Base-by-base conservation (phyloP, 2,329 filamentous ascomycete genomes). In the Pseudocercospora fuligena region DNA sequence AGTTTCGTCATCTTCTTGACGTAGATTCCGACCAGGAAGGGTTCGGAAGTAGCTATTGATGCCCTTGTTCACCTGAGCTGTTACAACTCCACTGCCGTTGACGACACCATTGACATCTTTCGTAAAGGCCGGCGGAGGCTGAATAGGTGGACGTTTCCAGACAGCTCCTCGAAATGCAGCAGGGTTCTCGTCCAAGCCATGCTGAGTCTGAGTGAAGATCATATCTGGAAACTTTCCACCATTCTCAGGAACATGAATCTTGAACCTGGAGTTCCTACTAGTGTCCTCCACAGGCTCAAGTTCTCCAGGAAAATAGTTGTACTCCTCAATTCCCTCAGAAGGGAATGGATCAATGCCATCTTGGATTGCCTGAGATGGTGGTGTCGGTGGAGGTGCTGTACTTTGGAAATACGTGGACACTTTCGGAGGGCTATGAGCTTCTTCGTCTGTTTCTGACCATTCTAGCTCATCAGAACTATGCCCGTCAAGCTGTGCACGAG, bases 121-220 rank as follows among this genome's bases (percentile, higher is more conserved):
- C n/a, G 59, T 2, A 3, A 70, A 65, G n/a, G 65, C 67, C 12
- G 71, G 68, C 9, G 70, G 67, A 29, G 67, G 69, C 29, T 71
- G 71, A 40, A 56, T 21, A 16, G 69, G 64, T 25, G 78, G 75
- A 70, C 82, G 82, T 64, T 81, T 80, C 82, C 82, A 84, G 67
- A 84, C 80, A 16, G 82, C 78, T 19, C 82, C 82, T 66, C 82
- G 75, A 57, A 83, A 77, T 57, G 77, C 78, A 74, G 80, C 80
- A 1, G 82, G 81, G 33, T 80, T 78, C 27, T 81, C 80, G 60
- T 77, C 75, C 2, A 78, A 65, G 9, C 70, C 72, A 63, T 69
- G 66, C 63, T 83, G 82, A 14, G 80, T 81, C 66, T 84, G 82
- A 1, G 81, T 83, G 60, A 77, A 77, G 67, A 80, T 81, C 12